phyloP scores from a whole-genome alignment of 257 asterid species.

The Nicotiana tomentosiformis region DNA sequence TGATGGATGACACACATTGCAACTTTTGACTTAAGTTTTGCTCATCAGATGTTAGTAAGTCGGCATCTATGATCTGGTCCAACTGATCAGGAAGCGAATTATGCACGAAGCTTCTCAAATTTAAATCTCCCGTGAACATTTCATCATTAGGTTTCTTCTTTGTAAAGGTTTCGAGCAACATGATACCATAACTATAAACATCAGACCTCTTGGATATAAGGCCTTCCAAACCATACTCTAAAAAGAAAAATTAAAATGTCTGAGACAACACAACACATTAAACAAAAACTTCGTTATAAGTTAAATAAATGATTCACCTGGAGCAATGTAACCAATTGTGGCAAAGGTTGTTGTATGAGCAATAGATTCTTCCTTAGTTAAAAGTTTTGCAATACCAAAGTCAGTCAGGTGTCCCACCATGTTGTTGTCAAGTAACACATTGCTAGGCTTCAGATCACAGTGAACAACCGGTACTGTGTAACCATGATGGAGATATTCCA shows the following conservation, averaged over 20 bases:
- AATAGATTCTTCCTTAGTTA: not conserved
- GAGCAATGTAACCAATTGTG: not conserved
- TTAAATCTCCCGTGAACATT: too few species aligned
- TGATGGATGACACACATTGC: too few species aligned
- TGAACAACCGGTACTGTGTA: conserved; percentile 12
- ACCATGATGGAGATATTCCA: conserved; percentile 27
- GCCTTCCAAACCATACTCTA: too few species aligned
- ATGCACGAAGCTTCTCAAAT: too few species aligned
- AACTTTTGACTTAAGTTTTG: not conserved
- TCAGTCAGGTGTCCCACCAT: conserved; percentile 23
- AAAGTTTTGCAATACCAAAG: conserved; percentile 26
- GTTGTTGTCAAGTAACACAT: conserved; percentile 17
- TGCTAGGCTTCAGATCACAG: conserved; percentile 29
- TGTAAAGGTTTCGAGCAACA: too few species aligned
- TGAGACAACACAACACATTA: too few species aligned
- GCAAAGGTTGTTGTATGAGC: too few species aligned
- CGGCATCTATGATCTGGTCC: not conserved
- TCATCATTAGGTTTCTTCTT: too few species aligned
- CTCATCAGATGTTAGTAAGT: not conserved
- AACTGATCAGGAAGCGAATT: not conserved
- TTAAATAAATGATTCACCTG: not conserved
- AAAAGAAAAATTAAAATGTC: too few species aligned
- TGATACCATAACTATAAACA: not conserved
- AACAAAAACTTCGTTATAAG: too few species aligned
- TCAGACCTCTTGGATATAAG: not conserved